These are phyloP conservation scores for Schoenoplectus tabernaemontani DNA, from an alignment of 202 grass and related monocot species.

Conservation along the genomic window DNA sequence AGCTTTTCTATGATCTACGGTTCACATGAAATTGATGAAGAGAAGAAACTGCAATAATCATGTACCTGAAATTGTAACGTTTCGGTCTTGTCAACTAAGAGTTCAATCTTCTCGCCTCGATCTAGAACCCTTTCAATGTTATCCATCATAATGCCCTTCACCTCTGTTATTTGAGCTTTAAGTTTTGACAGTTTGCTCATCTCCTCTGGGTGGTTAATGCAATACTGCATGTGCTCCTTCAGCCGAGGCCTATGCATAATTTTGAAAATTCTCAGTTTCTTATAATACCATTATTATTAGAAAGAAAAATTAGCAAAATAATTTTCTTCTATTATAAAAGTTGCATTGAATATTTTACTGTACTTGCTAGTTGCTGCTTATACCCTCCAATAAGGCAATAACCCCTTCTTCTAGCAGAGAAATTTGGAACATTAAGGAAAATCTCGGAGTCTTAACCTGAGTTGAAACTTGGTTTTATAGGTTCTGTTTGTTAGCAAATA, in stretches of 20 bases:
- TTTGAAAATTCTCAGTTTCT: conserved; percentile 6
- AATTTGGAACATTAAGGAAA: not conserved
- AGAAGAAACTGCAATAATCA: not conserved
- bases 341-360: not conserved
- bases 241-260: conserved; percentile 43
- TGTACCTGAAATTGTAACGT: conserved; percentile 89
- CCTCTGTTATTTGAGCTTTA: conserved; percentile 82
- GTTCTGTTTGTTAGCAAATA: not conserved
- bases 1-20: too few relatives aligned
- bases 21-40: not conserved
- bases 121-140: conserved; percentile 99
- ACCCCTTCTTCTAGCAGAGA: not conserved
- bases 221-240: conserved; percentile 97
- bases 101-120: conserved; percentile 93
- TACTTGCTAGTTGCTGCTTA: not conserved
- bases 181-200: conserved; percentile 95
- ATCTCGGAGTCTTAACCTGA: not conserved
- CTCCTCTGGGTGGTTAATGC: conserved; percentile 92
- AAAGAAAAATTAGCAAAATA: not conserved
- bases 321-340: not conserved
- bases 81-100: conserved; percentile 91
- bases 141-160: conserved; percentile 99
- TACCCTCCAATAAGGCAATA: not conserved
- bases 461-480: not conserved
- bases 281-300: not conserved